phyloP scores from a whole-genome alignment of 2,329 filamentous ascomycete species.

The Cladosporium sp. region DNA sequence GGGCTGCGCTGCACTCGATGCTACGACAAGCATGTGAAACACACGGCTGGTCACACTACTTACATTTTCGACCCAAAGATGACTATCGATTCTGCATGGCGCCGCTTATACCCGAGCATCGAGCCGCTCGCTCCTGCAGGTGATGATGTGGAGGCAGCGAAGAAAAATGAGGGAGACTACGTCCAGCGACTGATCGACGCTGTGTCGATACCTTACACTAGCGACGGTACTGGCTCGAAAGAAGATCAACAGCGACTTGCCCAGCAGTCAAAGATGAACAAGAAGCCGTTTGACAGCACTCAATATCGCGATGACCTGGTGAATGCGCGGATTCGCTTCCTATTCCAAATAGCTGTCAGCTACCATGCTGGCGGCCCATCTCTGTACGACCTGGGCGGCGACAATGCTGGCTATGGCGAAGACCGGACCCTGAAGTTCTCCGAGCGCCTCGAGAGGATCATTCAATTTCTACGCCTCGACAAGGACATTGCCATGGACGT shows the following conservation, averaged over 20 bases:
- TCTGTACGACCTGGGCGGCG: conserved; percentile 25
- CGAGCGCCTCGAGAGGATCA: conserved; percentile 22
- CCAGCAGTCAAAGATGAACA: conserved; percentile 18
- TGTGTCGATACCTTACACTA: conserved; percentile 9
- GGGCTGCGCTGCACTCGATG: conserved; percentile 15
- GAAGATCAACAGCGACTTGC: conserved; percentile 15
- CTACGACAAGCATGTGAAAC: conserved; percentile 16
- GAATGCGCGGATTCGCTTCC: conserved; percentile 24
- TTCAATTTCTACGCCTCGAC: conserved; percentile 17
- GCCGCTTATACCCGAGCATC: conserved; percentile 2
- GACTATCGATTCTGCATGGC: background rate
- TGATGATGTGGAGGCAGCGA: conserved; percentile 5
- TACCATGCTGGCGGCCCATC: conserved; percentile 25
- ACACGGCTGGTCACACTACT: conserved; percentile 16
- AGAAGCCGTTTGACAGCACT: conserved; percentile 14
- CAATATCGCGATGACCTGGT: conserved; percentile 23
- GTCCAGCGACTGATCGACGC: conserved; percentile 11
- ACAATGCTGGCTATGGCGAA: conserved; percentile 27
- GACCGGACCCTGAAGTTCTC: conserved; percentile 23
- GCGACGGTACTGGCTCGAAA: conserved; percentile 4
- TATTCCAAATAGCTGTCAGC: conserved; percentile 23
- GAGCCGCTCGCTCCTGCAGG: background rate
- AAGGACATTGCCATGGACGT: conserved; percentile 30
- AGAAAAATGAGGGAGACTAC: background rate
- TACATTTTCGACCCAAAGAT: conserved; percentile 9